phyloP scores from a whole-genome alignment of 2,329 filamentous ascomycete genomes.

The Colletotrichum sp. region DNA sequence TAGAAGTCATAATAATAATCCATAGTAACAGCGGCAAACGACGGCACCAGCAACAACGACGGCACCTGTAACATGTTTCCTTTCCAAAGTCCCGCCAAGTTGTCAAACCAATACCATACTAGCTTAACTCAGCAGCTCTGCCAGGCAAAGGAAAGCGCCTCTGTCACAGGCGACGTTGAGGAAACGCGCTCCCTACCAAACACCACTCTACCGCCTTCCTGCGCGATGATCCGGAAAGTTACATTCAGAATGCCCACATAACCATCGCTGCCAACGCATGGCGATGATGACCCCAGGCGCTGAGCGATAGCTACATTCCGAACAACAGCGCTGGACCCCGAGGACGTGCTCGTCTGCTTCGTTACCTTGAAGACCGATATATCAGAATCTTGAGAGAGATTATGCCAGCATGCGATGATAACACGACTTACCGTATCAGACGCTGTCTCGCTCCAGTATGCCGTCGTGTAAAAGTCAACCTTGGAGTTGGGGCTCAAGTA shows the following conservation, averaged over 20 bases:
- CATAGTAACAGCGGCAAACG: too few relatives aligned
- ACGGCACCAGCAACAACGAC: too few relatives aligned
- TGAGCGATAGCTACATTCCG: slow-evolving; percentile 16
- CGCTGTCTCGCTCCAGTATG: slow-evolving; percentile 15
- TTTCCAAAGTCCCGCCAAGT: neutral
- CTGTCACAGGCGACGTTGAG: slow-evolving; percentile 6
- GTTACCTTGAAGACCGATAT: neutral
- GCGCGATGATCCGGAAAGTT: slow-evolving; percentile 20
- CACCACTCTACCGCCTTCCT: neutral
- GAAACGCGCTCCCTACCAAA: slow-evolving; percentile 14
- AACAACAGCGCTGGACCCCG: neutral
- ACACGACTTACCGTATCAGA: slow-evolving; percentile 2
- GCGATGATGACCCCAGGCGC: slow-evolving; percentile 7
- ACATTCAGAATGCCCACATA: slow-evolving; percentile 23
- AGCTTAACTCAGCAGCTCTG: neutral
- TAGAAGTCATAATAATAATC: too few relatives aligned
- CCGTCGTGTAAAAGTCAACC: slow-evolving; percentile 10
- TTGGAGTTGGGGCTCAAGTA: slow-evolving; percentile 9
- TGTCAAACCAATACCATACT: neutral
- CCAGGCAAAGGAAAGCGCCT: slow-evolving; percentile 11
- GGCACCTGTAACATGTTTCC: neutral
- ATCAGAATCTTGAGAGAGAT: neutral
- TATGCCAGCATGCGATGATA: neutral
- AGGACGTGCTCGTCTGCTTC: slow-evolving; percentile 2
- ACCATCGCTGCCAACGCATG: slow-evolving; percentile 11